Evolutionary conservation across 805 yeast species (phyloP).

Genomic region (Yueomyces sinensis): DNA sequence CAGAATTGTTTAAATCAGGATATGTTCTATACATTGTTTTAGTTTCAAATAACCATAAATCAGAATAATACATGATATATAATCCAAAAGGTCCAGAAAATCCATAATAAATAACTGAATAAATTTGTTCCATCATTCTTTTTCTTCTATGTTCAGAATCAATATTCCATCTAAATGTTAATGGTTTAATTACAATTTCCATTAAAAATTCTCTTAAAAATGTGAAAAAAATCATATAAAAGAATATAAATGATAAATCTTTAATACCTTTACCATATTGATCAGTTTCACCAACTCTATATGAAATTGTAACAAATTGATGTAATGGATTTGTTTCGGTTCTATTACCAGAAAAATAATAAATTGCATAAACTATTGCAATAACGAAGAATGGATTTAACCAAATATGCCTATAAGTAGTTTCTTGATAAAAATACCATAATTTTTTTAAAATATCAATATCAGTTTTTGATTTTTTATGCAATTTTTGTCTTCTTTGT

Average conservation of each 20-base stretch:
- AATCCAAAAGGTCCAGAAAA: conserved; percentile 68
- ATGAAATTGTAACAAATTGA: conserved; percentile 45
- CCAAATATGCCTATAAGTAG: conserved; percentile 47
- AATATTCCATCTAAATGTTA: conserved; percentile 33
- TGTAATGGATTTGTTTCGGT: conserved; percentile 43
- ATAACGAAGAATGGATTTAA: conserved; percentile 40
- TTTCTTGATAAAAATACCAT: conserved; percentile 39
- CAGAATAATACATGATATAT: conserved; percentile 65
- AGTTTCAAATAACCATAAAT: conserved; percentile 79
- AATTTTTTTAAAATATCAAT: conserved; percentile 37
- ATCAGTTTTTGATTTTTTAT: conserved; percentile 25
- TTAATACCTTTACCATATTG: conserved; percentile 69
- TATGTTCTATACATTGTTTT: conserved; percentile 56
- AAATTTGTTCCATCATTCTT: conserved; percentile 82
- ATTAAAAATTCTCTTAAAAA: conserved; percentile 76
- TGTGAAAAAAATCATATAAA: conserved; percentile 69
- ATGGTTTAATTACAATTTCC: conserved; percentile 62
- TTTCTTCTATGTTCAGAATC: conserved; percentile 32
- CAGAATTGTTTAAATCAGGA: conserved; percentile 64
- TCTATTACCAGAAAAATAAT: conserved; percentile 36
- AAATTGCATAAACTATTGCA: conserved; percentile 26
- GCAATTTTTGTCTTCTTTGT: conserved; percentile 4
- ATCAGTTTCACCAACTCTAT: conserved; percentile 41
- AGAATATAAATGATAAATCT: conserved; percentile 63
- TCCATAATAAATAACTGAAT: conserved; percentile 63